Evolutionary conservation across 768 basidiomycete species (phyloP), one percentile per base, ranked within the genome.

Genomic region (Xerocomus spinulosus): DNA sequence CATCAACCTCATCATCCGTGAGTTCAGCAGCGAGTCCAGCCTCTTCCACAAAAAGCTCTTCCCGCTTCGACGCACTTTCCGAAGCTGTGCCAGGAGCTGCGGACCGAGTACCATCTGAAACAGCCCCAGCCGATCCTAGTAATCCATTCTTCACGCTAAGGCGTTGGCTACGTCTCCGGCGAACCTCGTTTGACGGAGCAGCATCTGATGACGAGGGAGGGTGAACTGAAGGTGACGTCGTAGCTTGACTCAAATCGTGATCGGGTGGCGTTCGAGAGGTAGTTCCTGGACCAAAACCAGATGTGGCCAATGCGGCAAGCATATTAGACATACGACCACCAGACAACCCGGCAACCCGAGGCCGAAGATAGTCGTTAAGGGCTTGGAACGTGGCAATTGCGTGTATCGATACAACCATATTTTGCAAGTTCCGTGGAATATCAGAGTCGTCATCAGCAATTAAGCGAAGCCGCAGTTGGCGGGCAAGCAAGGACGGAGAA

Each of bases 351-450:
- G 91, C 74, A 26, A 96, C 85, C 4, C 92, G 80, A 21, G 95
- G 95, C 1, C 92, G 85, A 12, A 98, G 79, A 64, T 97, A 99
- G 65, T 96, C 94, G 60, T 96, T 91, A 25, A 98, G 77, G 1
- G 95, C 93, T 64, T 96, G 92, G 78, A 98, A 92, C 1, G 93
- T 97, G 1, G 96, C 95, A 52, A 98, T 96, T 6, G 94, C 95
- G 62, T 98, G 95, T 51, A 98, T 98, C 7, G 94, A 97, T 18
- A 98, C 90, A 32, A 92, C 90, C 60, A 98, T 89, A 56, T 91
- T 93, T 59, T 87, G 87, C 28, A 90, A 71, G 61, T 79, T 85
- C 46, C 85, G 82, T 15, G 96, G 95, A 18, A 95, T 79, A 55
- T 93, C 92, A 0, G 87, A 81, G 28, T 88, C 90, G 44, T 96